Base-by-base conservation (phyloP, 805 yeast species). In the Ogataea naganishii region DNA sequence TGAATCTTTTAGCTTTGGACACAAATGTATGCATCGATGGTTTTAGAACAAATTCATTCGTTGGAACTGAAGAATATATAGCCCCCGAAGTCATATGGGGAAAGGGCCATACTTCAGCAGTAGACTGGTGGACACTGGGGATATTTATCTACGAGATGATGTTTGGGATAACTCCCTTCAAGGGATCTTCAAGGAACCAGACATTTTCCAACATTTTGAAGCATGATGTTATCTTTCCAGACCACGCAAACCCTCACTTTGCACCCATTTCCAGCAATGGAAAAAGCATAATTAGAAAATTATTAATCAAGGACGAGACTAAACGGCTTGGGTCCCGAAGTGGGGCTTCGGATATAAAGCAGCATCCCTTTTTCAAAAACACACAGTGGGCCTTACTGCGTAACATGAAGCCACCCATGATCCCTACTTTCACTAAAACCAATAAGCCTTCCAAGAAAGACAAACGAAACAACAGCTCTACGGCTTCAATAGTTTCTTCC, bases 91-190 rank as follows among this genome's bases (percentile, higher is more conserved):
- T 92, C 4, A 92, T 92, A 32, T 66, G 92, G 52, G 97, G 97
- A 2, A 83, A 88, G 44, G 98, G 98, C 2, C 99, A 92, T 47
- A 89, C 97, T 1, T 80, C 89, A 6, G 96, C 97, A 0, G 98
- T 92, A 12, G 99, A 92, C 55, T 92, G 98, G 98, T 92, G 99
- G 99, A 92, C 98, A 0, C 62, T 92, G 40, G 99, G 99, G 4
- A 86, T 92, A 14, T 67, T 92, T 45, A 63, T 86, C 15, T 94
- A 75, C 55, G 99, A 92, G 51, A 92, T 92, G 98, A 60, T 92
- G 14, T 88, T 75, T 54, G 97, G 97, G 1, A 81, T 85, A 7
- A 92, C 98, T 0, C 99, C 99, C 2, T 92, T 89, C 60, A 92
- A 92, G 58, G 98, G 98, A 6, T 64, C 73, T 20, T 85, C 79